Base-by-base conservation (phyloP, 805 yeast genomes). In the Soucietia sequanensis region DNA sequence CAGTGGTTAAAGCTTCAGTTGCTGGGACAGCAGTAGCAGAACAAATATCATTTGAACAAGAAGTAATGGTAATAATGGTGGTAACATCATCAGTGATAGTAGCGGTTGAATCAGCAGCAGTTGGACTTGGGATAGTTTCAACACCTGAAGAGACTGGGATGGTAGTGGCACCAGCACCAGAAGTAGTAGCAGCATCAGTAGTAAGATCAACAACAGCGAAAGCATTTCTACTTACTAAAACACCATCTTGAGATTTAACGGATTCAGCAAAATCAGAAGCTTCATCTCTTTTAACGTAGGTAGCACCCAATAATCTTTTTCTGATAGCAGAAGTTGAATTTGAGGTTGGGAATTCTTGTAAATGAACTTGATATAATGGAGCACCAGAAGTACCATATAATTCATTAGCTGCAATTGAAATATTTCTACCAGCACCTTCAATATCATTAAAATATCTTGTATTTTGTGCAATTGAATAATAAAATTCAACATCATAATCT, bases 241-340 rank as follows among this genome's bases (percentile, higher is more conserved):
- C 46, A 45, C 65, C 69, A 24, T 50, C 56, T 33, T 44, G 41
- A 18, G 52, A 17, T 44, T 54, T 38, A 43, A 56, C 43, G 35
- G 44, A 37, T 15, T 44, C 48, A 29, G 46, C 39, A 33, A 59
- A 52, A 44, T 47, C 54, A 15, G 50, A 39, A n/a, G 28, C 41
- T 18, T 35, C 66, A 41, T 59, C 70, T 52, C 62, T 63, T 47
- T 54, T 53, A n/a, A 52, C 26, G 24, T 41, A 35, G 26, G 48
- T 41, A 23, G 46, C 49, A 41, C 47, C 48, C 39, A 57, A 47
- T 35, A 62, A 54, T 61, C 71, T 62, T 52, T 52, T 65, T 55
- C 64, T 63, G 52, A 63, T 48, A 23, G 65, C 65, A 39, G 61
- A 58, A 43, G 71, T 61, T 25, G 71, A 64, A 62, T 66, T 66